Conservation (phyloP, 225 moss, liverwort and hornwort genomes). For the Physcomitrium patens region DNA sequence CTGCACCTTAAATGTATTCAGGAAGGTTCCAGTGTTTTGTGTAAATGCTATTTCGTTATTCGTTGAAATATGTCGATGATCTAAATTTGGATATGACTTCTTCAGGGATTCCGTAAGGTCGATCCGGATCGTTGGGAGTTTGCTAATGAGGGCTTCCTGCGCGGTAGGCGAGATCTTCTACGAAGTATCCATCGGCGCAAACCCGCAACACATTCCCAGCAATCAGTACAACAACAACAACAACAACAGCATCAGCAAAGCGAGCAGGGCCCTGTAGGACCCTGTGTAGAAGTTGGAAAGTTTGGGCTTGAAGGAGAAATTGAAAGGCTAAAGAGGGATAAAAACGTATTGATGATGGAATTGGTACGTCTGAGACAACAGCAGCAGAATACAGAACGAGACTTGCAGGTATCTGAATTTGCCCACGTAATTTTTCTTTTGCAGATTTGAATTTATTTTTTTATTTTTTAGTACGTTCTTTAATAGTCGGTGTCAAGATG, state of each 20-base stretch:
- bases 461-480: background rate
- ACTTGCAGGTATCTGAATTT: slow-evolving; percentile 50
- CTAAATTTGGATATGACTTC: background rate
- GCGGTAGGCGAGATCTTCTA: slow-evolving; percentile 77
- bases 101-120: slow-evolving; percentile 96
- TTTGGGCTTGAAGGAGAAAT: slow-evolving; percentile 96
- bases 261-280: slow-evolving; percentile 48
- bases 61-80: background rate
- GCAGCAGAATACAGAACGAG: slow-evolving; percentile 87
- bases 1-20: background rate
- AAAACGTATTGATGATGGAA: slow-evolving; percentile 92
- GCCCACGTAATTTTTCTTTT: background rate
- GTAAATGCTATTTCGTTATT: background rate
- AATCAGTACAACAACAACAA: slow-evolving; percentile 42
- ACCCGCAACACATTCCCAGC: slow-evolving; percentile 81
- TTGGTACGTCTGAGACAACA: slow-evolving; percentile 84
- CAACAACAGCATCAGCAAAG: slow-evolving; percentile 50
- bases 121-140: slow-evolving; percentile 99
- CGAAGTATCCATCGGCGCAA: slow-evolving; percentile 86
- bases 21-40: background rate
- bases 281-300: slow-evolving; percentile 87
- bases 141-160: slow-evolving; percentile 93
- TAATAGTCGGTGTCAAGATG: too few relatives aligned
- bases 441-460: background rate
- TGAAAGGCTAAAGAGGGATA: slow-evolving; percentile 83